Conservation (phyloP, 2,329 filamentous ascomycete species). For the Fusarium begoniae region DNA sequence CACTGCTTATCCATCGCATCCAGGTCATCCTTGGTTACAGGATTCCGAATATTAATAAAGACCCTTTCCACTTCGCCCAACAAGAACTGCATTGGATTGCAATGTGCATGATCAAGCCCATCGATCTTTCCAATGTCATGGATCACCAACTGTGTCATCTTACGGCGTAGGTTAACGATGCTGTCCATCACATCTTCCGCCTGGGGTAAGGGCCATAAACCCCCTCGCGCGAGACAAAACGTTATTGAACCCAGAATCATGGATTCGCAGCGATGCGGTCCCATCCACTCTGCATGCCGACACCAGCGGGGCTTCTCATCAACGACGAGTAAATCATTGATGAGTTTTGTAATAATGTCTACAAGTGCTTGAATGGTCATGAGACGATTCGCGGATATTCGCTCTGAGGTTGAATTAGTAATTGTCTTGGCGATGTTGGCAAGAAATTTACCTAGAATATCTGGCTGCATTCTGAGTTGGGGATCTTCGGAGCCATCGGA, state of each 20-base stretch:
- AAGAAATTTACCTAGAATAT: neutral
- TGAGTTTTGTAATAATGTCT: neutral
- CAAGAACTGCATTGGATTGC: neutral
- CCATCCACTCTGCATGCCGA: slow-evolving; percentile 47
- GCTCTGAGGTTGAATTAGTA: neutral
- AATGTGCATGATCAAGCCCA: neutral
- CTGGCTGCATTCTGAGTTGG: neutral
- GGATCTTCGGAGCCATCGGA: neutral
- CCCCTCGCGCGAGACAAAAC: neutral
- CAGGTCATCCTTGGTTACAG: neutral
- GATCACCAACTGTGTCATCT: neutral
- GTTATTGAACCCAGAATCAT: slow-evolving; percentile 47
- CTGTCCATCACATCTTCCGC: neutral
- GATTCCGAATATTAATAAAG: neutral
- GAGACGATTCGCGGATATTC: neutral
- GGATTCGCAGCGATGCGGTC: slow-evolving; percentile 48
- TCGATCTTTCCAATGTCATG: neutral
- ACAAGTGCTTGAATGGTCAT: neutral
- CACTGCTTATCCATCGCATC: neutral
- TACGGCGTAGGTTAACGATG: neutral
- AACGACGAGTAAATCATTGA: neutral
- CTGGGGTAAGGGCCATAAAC: neutral
- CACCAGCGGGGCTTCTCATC: slow-evolving; percentile 48
- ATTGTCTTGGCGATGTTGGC: rapidly evolving
- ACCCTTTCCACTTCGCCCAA: neutral